Evolutionary conservation across 1,284 basidiomycete genomes (phyloP).

Genomic region (Ustilago lituana): DNA sequence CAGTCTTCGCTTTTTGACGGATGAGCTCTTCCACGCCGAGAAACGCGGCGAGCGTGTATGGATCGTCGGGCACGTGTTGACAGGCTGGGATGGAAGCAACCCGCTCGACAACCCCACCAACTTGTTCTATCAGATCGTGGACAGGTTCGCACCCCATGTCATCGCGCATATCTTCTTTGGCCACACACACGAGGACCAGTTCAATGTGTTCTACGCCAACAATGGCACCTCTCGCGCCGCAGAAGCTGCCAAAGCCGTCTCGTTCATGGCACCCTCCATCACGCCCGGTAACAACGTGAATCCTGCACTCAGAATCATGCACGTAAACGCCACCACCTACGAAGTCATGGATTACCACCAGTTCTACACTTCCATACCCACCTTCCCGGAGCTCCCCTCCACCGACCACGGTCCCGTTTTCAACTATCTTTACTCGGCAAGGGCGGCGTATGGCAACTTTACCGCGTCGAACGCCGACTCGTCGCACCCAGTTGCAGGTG

Average conservation of each 20-base stretch:
- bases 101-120: slow-evolving; percentile 69
- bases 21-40: slow-evolving; percentile 74
- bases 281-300: slow-evolving; percentile 80
- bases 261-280: slow-evolving; percentile 75
- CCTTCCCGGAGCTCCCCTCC: slow-evolving; percentile 70
- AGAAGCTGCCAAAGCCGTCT: slow-evolving; percentile 67
- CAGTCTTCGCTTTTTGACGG: slow-evolving; percentile 80
- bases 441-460: slow-evolving; percentile 75
- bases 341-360: slow-evolving; percentile 64
- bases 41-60: slow-evolving; percentile 71
- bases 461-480: slow-evolving; percentile 48
- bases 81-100: slow-evolving; percentile 77
- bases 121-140: slow-evolving; percentile 72
- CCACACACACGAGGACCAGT: slow-evolving; percentile 82
- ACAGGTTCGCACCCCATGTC: slow-evolving; percentile 79
- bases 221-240: slow-evolving; percentile 70
- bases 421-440: slow-evolving; percentile 77
- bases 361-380: slow-evolving; percentile 56
- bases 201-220: slow-evolving; percentile 83
- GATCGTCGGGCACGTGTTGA: slow-evolving; percentile 81
- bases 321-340: slow-evolving; percentile 75
- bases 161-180: slow-evolving; percentile 84
- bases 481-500: slow-evolving; percentile 5
- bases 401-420: slow-evolving; percentile 75
- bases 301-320: slow-evolving; percentile 81